Conservation (phyloP, 371 early-diverging fungal genomes). For the Lichtheimia ramosa region DNA sequence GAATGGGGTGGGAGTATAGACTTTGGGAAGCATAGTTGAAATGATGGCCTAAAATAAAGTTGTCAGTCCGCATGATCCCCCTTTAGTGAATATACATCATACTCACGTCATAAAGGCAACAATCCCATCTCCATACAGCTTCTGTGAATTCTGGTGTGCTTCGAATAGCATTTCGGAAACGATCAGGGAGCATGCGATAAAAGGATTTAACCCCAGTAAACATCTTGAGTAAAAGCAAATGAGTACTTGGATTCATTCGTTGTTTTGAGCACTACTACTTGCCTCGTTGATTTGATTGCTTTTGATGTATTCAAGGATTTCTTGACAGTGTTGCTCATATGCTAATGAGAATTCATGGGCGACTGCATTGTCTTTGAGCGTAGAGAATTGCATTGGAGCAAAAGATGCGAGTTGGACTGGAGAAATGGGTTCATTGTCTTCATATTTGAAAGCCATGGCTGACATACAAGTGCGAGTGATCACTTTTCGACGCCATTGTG, state of each 20-base stretch:
- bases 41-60: slow-evolving; percentile 34
- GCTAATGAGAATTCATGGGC: neutral
- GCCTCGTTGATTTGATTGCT: neutral
- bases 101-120: slow-evolving; percentile 53
- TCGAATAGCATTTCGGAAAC: slow-evolving; percentile 15
- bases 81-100: neutral
- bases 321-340: neutral
- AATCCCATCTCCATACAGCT: slow-evolving; percentile 56
- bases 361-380: neutral
- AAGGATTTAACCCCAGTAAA: neutral
- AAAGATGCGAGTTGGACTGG: neutral
- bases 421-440: no score
- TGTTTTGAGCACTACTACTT: neutral
- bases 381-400: neutral
- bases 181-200: slow-evolving; percentile 25
- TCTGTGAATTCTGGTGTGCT: slow-evolving; percentile 36
- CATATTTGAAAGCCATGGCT: neutral
- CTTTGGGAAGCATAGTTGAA: slow-evolving; percentile 30
- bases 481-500: no score
- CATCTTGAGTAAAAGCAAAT: neutral
- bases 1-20: slow-evolving; percentile 29
- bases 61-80: neutral
- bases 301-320: neutral
- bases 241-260: neutral
- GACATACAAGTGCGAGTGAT: neutral